Percentiles rank a stretch among this genome's conserved stretches.
These are phyloP conservation scores for Yamadazyma nakazawae DNA, from an alignment of 805 yeast species.

Conservation along the genomic window DNA sequence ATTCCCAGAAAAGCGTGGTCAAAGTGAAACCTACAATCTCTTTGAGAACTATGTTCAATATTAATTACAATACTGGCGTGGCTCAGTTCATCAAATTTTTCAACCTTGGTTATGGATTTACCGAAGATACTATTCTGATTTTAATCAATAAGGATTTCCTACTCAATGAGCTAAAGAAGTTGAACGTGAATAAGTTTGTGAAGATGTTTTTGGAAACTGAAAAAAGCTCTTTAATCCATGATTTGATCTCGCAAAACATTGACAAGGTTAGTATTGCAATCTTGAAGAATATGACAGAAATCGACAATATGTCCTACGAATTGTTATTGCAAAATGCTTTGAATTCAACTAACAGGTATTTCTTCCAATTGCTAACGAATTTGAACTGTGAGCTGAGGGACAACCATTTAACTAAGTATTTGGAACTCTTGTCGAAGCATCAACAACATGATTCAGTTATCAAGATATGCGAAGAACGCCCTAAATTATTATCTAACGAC, in stretches of 20 bases:
- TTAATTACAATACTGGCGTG: constrained; percentile 25
- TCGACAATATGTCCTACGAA: constrained; percentile 2
- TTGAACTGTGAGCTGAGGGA: constrained; percentile 5
- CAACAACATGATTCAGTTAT: background rate
- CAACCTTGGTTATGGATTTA: constrained; percentile 30
- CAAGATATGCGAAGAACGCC: constrained; percentile 4
- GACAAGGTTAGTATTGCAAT: constrained; percentile 12
- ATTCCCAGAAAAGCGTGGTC: constrained; percentile 10
- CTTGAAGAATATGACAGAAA: constrained; percentile 2
- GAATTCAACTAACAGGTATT: constrained; percentile 9
- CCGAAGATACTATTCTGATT: constrained; percentile 28
- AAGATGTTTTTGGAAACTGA: constrained; percentile 3
- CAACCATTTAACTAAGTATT: constrained; percentile 5
- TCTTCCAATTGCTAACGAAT: constrained; percentile 7
- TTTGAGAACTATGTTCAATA: constrained; percentile 25
- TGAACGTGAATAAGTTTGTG: constrained; percentile 9
- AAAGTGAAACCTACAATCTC: constrained; percentile 11
- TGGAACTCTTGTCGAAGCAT: constrained; percentile 5
- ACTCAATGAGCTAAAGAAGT: constrained; percentile 2
- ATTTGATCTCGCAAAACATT: constrained; percentile 12
- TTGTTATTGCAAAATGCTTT: background rate
- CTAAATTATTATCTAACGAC: background rate
- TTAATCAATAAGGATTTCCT: constrained; percentile 29
- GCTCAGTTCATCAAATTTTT: constrained; percentile 25
- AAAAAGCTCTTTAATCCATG: constrained; percentile 1